Base-by-base conservation (phyloP, 75 land plant species). In the Isoetes taiwanensis region DNA sequence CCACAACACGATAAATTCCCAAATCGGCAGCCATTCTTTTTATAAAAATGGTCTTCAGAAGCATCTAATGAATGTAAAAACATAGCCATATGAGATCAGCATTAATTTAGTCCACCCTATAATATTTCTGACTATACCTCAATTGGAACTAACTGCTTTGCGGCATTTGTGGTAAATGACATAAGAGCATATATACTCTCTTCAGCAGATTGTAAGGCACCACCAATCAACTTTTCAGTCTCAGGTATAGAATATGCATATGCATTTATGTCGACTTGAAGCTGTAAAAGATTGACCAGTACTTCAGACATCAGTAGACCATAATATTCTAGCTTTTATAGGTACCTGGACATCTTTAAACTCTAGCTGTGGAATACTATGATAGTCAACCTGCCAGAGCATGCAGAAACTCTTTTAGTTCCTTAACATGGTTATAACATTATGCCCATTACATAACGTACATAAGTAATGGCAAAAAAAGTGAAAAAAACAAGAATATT, bases 21-120 rank as follows among this genome's bases (percentile, higher is more conserved):
- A 93, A 69, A 55, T 93, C 98, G 46, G 98, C 89, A 16, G 98
- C 89, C 72, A 93, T 84, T 64, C 98, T 59, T 46, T 62, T 77
- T 43, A 83, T 79, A 70, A 87, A 93, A 30, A 87, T 69, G 41
- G 86, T 80, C 66, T 93, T 88, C 62, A 93, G 59, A 8, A 93
- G 28, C 31, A 86, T 56, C 83, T 80, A 73, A 1, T 24, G 38
- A 23, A 59, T 2, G 23, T 43, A 52, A 27, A 54, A 61, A n/a
- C n/a, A n/a, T n/a, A n/a, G n/a, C n/a, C n/a, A n/a, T n/a, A n/a
- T 46, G 50, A 4, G 5, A 6, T 6, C 16, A 46, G 25, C 4
- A 46, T n/a, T 6, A 5, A 46, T 8, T 46, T 19, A 6, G 16
- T 46, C 4, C 23, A 46, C 16, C 4, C 6, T 8, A 19, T 46